Conservation (phyloP, 2,329 filamentous ascomycete species). For the Arthrobotrys megalospora region DNA sequence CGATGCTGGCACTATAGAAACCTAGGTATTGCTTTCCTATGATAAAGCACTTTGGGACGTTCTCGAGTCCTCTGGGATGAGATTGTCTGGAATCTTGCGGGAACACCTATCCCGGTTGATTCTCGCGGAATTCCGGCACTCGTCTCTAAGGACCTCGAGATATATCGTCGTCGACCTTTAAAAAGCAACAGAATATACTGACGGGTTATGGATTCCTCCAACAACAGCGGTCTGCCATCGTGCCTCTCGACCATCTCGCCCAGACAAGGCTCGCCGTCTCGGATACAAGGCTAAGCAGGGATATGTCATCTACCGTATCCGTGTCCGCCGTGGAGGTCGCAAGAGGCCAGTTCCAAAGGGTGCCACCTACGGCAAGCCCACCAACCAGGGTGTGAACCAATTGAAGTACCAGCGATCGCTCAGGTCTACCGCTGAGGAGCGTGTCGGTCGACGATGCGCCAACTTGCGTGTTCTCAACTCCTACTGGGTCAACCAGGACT, state of each 20-base stretch:
- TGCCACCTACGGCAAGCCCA: constrained; percentile 99
- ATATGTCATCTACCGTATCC: constrained; percentile 99
- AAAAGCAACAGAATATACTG: constrained; percentile 42
- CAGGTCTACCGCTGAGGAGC: constrained; percentile 97
- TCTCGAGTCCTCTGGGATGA: constrained; percentile 68
- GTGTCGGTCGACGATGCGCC: constrained; percentile 98
- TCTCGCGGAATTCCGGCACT: constrained; percentile 91
- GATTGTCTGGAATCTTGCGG: constrained; percentile 77
- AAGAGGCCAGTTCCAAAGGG: constrained; percentile 97
- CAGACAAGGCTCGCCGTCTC: constrained; percentile 99
- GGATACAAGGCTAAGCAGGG: constrained; percentile 99
- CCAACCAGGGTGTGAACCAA: constrained; percentile 99
- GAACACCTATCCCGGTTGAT: too few species aligned
- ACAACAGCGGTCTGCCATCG: constrained; percentile 94
- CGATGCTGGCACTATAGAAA: constrained; percentile 90
- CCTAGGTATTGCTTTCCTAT: constrained; percentile 64
- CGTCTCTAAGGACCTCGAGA: constrained; percentile 12
- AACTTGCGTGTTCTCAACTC: constrained; percentile 99
- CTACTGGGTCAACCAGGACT: constrained; percentile 99
- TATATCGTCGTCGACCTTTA: constrained; percentile 19
- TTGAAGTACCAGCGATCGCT: constrained; percentile 99
- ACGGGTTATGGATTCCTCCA: constrained; percentile 78
- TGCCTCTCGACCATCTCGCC: constrained; percentile 96
- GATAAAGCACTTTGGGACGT: constrained; percentile 66
- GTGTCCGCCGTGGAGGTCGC: constrained; percentile 97